Conservation (phyloP, 441 rosid species). For the Gossypium davidsonii region DNA sequence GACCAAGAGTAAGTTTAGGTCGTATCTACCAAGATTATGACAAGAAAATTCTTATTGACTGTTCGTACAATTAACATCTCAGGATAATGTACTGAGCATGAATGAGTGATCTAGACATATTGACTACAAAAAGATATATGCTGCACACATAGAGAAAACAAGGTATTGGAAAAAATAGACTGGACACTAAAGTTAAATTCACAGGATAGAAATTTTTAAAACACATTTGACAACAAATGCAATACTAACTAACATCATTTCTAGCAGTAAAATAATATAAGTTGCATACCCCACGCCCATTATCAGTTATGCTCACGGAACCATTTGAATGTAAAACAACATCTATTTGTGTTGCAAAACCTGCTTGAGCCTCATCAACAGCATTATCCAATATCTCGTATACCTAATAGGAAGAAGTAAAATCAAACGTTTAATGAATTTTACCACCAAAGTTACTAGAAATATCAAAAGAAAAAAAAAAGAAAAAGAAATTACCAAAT, state of each 20-base stretch:
- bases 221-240: background rate
- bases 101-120: background rate
- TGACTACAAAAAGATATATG: background rate
- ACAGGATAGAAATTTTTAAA: background rate
- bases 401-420: conserved; percentile 42
- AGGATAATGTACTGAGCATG: background rate
- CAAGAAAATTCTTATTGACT: background rate
- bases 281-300: conserved; percentile 87
- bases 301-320: conserved; percentile 79
- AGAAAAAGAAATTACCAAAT: conserved; percentile 51
- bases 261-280: background rate
- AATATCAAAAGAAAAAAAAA: background rate
- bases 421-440: conserved; percentile 6
- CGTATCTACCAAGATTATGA: background rate
- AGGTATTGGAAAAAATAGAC: background rate
- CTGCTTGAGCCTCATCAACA: conserved; percentile 96
- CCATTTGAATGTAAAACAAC: conserved; percentile 63
- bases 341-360: conserved; percentile 70
- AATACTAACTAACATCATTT: background rate
- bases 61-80: background rate
- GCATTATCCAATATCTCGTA: conserved; percentile 96
- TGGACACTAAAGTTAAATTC: background rate
- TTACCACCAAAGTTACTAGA: background rate
- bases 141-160: background rate
- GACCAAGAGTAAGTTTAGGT: background rate